These are phyloP conservation scores for Omphalea diandra DNA, from an alignment of 441 rosid genomes.

Conservation along the genomic window DNA sequence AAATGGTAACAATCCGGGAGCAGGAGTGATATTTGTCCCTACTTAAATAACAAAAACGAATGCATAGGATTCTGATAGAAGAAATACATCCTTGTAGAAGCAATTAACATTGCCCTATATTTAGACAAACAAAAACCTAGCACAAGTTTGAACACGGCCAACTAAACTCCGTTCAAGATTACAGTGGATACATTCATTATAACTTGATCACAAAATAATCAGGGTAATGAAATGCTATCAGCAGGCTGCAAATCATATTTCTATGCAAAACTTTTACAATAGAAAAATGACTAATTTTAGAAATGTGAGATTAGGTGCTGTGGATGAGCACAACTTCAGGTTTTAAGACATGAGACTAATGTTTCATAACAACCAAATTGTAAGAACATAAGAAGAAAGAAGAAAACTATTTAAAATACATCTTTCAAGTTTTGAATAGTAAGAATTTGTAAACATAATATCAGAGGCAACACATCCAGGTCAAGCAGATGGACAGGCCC, in stretches of 20 bases:
- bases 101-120: background rate
- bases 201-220: background rate
- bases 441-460: background rate
- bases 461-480: background rate
- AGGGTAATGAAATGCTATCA: background rate
- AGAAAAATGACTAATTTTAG: background rate
- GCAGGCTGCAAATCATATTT: background rate
- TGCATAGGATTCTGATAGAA: background rate
- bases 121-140: no score
- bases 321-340: background rate
- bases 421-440: no score
- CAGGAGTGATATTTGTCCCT: no score
- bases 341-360: background rate
- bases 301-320: background rate
- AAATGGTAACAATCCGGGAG: no score
- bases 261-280: background rate
- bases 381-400: background rate
- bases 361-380: background rate
- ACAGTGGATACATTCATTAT: no score
- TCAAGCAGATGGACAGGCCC: background rate
- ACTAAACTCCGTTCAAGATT: no score
- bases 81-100: background rate
- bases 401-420: background rate
- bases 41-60: no score
- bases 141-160: no score